Percentiles rank a stretch among this genome's conserved stretches.
Evolutionary conservation across 441 rosid genomes (phyloP).

Genomic region (Gossypium schwendimanii): DNA sequence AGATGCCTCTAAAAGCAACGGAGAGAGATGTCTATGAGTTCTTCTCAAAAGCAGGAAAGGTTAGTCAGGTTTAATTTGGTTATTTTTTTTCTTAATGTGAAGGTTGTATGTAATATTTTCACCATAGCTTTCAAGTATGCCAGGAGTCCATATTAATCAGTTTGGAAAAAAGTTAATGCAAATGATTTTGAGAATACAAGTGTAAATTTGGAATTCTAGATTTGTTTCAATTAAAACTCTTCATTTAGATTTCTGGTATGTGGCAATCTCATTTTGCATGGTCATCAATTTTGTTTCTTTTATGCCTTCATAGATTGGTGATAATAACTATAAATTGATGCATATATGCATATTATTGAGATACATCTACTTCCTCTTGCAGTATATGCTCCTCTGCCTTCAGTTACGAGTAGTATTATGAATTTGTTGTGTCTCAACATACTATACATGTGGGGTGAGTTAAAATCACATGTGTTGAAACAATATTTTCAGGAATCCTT

Average conservation of each 20-base stretch:
- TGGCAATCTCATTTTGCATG: not conserved
- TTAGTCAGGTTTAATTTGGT: slow-evolving; percentile 24
- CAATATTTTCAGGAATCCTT: not conserved
- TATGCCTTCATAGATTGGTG: not conserved
- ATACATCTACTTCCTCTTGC: slow-evolving; percentile 21
- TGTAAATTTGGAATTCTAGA: not conserved
- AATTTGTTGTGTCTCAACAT: slow-evolving; percentile 29
- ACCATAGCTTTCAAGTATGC: not conserved
- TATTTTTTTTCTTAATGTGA: not conserved
- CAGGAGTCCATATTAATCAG: not conserved
- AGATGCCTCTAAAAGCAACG: slow-evolving; percentile 92
- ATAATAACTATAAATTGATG: slow-evolving; percentile 5
- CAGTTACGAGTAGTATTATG: slow-evolving; percentile 24
- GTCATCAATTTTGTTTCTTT: not conserved
- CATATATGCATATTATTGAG: slow-evolving; percentile 17
- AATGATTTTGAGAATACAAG: not conserved
- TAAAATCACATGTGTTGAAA: slow-evolving; percentile 15
- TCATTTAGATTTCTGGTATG: not conserved
- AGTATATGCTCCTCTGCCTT: slow-evolving; percentile 20
- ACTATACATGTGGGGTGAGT: slow-evolving; percentile 25
- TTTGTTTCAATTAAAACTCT: not conserved
- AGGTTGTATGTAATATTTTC: not conserved
- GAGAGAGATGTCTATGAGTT: slow-evolving; percentile 91
- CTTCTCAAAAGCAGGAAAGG: slow-evolving; percentile 96
- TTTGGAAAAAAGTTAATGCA: not conserved